phyloP scores from a whole-genome alignment of 2,329 filamentous ascomycete species.

The Trichoderma polysporum region DNA sequence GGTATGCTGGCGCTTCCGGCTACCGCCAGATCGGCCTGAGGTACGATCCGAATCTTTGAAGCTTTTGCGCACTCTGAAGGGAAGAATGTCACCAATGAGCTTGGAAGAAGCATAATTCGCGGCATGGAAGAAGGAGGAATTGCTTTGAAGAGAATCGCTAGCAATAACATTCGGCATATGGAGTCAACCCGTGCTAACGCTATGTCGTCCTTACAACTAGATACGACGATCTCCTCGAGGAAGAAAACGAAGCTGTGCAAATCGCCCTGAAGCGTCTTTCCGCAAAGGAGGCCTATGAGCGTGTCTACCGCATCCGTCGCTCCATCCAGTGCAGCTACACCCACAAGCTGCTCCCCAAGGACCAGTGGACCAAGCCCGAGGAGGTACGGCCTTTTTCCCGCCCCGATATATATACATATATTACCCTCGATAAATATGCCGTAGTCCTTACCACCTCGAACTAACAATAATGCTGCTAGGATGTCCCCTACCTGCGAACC shows the following conservation, averaged over 20 bases:
- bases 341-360: slow-evolving; percentile 64
- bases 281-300: slow-evolving; percentile 90
- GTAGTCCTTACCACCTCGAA: not conserved
- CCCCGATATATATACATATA: not conserved
- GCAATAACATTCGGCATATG: not conserved
- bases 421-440: not conserved
- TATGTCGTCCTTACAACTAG: slow-evolving; percentile 47
- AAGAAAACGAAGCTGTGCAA: slow-evolving; percentile 86
- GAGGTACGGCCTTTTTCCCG: slow-evolving; percentile 40
- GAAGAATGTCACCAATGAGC: not conserved
- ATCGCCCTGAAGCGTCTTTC: slow-evolving; percentile 87
- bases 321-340: slow-evolving; percentile 74
- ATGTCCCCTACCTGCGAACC: slow-evolving; percentile 54
- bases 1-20: slow-evolving; percentile 86
- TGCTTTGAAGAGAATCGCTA: not conserved
- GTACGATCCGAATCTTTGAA: slow-evolving; percentile 50
- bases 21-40: slow-evolving; percentile 90
- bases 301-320: slow-evolving; percentile 93
- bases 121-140: not conserved
- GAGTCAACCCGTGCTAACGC: not conserved
- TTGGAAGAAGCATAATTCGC: not conserved
- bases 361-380: slow-evolving; percentile 59
- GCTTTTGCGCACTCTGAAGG: not conserved
- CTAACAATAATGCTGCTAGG: slow-evolving; percentile 35
- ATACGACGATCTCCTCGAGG: slow-evolving; percentile 90